Percentiles rank a stretch among this genome's conserved stretches.
Conservation (phyloP, 2,329 filamentous ascomycete genomes). For the Fusarium tricinctum region DNA sequence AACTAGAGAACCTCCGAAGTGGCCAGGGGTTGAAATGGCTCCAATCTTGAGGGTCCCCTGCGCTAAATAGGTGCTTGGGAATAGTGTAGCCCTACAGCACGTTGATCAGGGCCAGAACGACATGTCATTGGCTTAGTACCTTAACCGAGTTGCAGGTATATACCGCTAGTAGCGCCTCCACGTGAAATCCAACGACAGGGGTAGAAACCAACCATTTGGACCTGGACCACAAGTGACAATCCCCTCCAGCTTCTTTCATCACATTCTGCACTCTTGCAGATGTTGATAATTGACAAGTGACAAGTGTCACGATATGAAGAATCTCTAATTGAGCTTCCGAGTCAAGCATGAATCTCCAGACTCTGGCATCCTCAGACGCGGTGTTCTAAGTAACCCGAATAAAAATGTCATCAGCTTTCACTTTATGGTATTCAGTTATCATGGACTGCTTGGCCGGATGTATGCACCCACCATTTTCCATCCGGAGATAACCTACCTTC, state of each 20-base stretch:
- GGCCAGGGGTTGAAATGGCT: constrained; percentile 26
- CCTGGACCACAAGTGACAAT: not conserved
- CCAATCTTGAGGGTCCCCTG: not conserved
- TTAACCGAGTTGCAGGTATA: constrained; percentile 17
- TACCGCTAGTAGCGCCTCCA: constrained; percentile 31
- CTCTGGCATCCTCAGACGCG: too few species aligned
- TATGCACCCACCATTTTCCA: too few species aligned
- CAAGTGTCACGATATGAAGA: not conserved
- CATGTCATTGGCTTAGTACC: constrained; percentile 34
- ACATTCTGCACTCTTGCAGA: not conserved
- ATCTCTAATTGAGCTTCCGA: not conserved
- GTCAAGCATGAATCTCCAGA: not conserved
- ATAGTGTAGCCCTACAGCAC: constrained; percentile 31
- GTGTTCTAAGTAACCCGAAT: too few species aligned
- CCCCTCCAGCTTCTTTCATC: constrained; percentile 1
- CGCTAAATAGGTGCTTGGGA: not conserved
- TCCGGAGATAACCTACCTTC: too few species aligned
- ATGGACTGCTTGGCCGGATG: too few species aligned
- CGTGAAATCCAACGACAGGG: constrained; percentile 25
- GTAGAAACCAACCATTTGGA: constrained; percentile 11
- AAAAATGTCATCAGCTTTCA: too few species aligned
- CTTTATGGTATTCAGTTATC: too few species aligned
- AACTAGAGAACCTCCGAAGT: constrained; percentile 10
- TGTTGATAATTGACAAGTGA: too few species aligned
- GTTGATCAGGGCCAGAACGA: constrained; percentile 9